Conservation (phyloP, 345 rosid genomes). For the Iberis pinnata region DNA sequence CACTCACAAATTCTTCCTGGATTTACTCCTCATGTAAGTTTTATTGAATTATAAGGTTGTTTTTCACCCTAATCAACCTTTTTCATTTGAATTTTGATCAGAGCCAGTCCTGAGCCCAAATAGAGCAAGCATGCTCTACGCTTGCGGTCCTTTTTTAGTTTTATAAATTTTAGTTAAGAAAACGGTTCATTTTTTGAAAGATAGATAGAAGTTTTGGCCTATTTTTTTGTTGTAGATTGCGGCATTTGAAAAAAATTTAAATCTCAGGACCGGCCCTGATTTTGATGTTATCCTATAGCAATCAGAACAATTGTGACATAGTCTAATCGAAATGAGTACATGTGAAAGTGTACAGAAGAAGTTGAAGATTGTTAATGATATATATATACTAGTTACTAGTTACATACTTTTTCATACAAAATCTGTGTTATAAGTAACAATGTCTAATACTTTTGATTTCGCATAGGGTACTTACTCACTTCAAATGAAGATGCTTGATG, state of each 20-base stretch:
- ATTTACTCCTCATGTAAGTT: conserved; percentile 85
- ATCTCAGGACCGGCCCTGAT: no score
- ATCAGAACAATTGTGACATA: background rate
- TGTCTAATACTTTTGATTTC: background rate
- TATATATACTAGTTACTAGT: no score
- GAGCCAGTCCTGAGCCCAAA: no score
- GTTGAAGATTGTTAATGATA: background rate
- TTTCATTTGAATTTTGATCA: no score
- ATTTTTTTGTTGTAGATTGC: background rate
- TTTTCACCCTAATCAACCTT: no score
- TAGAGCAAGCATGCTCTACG: no score
- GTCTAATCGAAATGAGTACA: background rate
- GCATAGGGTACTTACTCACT: conserved; percentile 69
- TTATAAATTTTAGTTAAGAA: no score
- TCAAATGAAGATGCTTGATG: conserved; percentile 74
- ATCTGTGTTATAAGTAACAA: no score
- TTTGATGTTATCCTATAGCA: background rate
- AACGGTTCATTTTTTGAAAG: no score
- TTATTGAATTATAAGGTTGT: background rate
- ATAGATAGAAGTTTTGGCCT: background rate
- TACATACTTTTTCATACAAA: no score
- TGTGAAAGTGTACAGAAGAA: background rate
- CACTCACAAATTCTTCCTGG: conserved; percentile 84
- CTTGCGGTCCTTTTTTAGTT: no score
- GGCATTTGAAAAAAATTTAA: no score